Evolutionary conservation across 257 asterid genomes (phyloP).

Genomic region (Solanum gandarillasii): DNA sequence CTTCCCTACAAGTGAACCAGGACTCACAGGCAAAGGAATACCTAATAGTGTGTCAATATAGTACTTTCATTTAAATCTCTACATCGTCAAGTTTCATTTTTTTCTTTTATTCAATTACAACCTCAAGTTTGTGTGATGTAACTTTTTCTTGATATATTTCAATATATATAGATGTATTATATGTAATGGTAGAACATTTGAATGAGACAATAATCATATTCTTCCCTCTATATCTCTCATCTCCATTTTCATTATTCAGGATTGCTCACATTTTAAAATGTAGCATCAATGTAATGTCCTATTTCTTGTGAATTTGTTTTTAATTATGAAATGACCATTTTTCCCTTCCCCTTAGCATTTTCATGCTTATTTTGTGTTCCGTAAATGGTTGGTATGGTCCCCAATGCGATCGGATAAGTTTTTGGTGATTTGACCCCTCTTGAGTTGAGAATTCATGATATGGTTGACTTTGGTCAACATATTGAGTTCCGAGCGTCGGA

Average conservation of each 20-base stretch:
- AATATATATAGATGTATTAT: not conserved
- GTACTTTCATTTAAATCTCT: not conserved
- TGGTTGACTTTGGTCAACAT: not conserved
- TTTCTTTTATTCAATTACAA: not conserved
- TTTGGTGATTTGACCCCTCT: not conserved
- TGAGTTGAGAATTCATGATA: not conserved
- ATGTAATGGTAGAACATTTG: not conserved
- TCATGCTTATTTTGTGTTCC: not conserved
- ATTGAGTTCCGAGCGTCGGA: not conserved
- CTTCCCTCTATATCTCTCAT: not conserved
- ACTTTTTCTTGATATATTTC: not conserved
- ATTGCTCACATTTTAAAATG: not conserved
- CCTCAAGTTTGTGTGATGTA: not conserved
- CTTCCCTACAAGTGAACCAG: not conserved
- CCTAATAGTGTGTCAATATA: not conserved
- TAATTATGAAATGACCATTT: not conserved
- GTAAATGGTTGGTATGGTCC: not conserved
- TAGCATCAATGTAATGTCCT: not conserved
- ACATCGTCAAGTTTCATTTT: not conserved
- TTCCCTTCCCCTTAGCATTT: not conserved
- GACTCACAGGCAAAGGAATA: not conserved
- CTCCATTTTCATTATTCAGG: not conserved
- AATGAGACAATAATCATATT: not conserved
- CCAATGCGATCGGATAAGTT: not conserved
- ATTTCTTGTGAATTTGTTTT: too few relatives aligned